Base-by-base conservation (phyloP, 768 basidiomycete genomes). In the Boletus fagicola region DNA sequence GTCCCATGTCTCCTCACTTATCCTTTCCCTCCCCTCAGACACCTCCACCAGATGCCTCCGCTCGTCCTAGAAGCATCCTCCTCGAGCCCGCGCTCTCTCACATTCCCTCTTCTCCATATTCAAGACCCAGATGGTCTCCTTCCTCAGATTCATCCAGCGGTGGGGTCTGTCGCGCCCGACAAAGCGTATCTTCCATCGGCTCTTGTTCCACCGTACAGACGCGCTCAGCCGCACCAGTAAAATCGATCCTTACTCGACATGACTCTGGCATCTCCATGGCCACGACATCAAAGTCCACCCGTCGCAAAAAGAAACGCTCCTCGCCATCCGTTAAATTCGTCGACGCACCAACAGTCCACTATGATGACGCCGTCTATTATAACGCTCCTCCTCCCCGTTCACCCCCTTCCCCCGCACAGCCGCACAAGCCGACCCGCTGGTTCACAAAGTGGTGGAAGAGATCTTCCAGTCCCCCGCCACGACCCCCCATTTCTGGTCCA, bases 311-410 rank as follows among this genome's bases (percentile, higher is more conserved):
- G 60, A 74, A 48, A 30, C 73, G 70, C n/a, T 67, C 71, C 8
- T 62, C 74, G 12, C 65, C 73, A 52, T 86, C 84, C 35, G 88
- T 90, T 49, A 90, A 86, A 62, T 90, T 89, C 59, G 83, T 84
- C 30, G 85, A 87, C 56, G 75, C 77, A 52, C 86, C 87, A 16
- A 86, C 79, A 3, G 76, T 87, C 10, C 80, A 86, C 65, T 84
- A 85, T 54, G 59, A 61, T 8, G 39, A 66, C 36, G 56, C 43
- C 26, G 18, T 59, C 11, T 64, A 64, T 55, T 35, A 39, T 20
- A 52, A 60, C 53, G 11, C 53, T 13, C 57, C 67, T 10, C 46
- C 70, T n/a, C 61, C 40, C 2, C 63, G 47, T 36, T 62, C 62
- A 1, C 56, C 62, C n/a, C 39, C 54, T 39, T 49, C 61, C 6